These are phyloP conservation scores for Hymenotorrendiella dingleyae DNA, from an alignment of 2,329 filamentous ascomycete species.

Conservation along the genomic window DNA sequence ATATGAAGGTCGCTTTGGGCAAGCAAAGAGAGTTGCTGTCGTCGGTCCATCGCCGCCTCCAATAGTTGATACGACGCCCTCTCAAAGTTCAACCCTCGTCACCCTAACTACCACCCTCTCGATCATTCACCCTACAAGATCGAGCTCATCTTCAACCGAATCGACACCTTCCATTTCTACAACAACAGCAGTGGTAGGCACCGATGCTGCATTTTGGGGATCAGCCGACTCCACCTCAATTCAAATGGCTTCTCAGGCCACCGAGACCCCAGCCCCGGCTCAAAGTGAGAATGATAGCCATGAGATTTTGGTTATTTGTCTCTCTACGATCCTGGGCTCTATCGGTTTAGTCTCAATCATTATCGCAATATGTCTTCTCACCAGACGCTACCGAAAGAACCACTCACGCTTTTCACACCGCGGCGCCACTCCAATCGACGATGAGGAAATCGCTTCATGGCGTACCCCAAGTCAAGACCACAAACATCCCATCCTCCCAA, in stretches of 20 bases:
- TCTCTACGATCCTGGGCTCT: slow-evolving; percentile 24
- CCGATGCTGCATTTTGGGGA: neutral
- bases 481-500: slow-evolving; percentile 11
- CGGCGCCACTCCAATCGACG: slow-evolving; percentile 55
- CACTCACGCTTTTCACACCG: slow-evolving; percentile 42
- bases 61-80: no score
- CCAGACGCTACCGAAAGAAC: slow-evolving; percentile 18
- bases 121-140: neutral
- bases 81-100: neutral
- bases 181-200: slow-evolving; percentile 1
- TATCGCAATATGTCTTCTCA: slow-evolving; percentile 16
- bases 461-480: slow-evolving; percentile 21
- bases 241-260: slow-evolving; percentile 1
- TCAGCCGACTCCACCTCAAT: neutral
- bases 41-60: no score
- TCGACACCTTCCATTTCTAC: no score
- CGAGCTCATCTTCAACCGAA: neutral
- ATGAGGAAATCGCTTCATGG: slow-evolving; percentile 63
- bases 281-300: neutral
- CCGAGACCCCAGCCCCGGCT: neutral
- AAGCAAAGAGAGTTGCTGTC: no score
- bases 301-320: slow-evolving; percentile 21
- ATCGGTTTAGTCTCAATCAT: slow-evolving; percentile 21
- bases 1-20: no score
- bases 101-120: slow-evolving; percentile 9